Conservation (phyloP, 768 basidiomycete genomes). For the Collybia sp. region DNA sequence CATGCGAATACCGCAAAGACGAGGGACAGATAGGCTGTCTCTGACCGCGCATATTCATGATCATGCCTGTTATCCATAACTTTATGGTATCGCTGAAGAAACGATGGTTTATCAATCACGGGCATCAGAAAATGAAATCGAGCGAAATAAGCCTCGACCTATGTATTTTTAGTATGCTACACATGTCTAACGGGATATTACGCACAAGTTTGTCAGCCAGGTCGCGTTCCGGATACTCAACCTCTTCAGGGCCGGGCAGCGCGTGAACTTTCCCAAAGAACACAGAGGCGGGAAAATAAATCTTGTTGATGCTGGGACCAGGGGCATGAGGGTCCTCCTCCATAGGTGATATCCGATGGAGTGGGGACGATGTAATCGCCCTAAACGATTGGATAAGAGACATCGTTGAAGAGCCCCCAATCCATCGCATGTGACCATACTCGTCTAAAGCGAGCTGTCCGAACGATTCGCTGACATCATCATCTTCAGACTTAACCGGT, state of each 20-base stretch:
- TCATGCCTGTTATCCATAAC: slow-evolving; percentile 72
- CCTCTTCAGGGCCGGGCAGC: slow-evolving; percentile 79
- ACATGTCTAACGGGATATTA: slow-evolving; percentile 9
- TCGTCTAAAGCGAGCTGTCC: slow-evolving; percentile 87
- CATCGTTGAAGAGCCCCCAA: slow-evolving; percentile 90
- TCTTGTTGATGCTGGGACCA: slow-evolving; percentile 75
- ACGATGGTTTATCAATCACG: slow-evolving; percentile 80
- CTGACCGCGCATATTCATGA: slow-evolving; percentile 42
- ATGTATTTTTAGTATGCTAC: background rate
- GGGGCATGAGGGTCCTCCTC: slow-evolving; percentile 79
- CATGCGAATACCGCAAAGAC: slow-evolving; percentile 91
- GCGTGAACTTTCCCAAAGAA: slow-evolving; percentile 86
- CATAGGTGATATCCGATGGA: slow-evolving; percentile 78
- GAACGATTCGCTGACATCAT: slow-evolving; percentile 72
- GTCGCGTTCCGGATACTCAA: slow-evolving; percentile 82
- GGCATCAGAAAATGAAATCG: slow-evolving; percentile 88
- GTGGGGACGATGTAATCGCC: slow-evolving; percentile 65
- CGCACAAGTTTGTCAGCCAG: slow-evolving; percentile 82
- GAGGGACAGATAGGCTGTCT: slow-evolving; percentile 76
- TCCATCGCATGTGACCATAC: slow-evolving; percentile 89
- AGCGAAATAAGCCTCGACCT: slow-evolving; percentile 87
- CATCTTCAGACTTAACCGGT: slow-evolving; percentile 60
- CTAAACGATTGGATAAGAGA: slow-evolving; percentile 87
- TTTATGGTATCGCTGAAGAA: slow-evolving; percentile 63
- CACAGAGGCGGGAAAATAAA: slow-evolving; percentile 85